phyloP scores from a whole-genome alignment of 129 eudicot species.

The Flaveria robusta region DNA sequence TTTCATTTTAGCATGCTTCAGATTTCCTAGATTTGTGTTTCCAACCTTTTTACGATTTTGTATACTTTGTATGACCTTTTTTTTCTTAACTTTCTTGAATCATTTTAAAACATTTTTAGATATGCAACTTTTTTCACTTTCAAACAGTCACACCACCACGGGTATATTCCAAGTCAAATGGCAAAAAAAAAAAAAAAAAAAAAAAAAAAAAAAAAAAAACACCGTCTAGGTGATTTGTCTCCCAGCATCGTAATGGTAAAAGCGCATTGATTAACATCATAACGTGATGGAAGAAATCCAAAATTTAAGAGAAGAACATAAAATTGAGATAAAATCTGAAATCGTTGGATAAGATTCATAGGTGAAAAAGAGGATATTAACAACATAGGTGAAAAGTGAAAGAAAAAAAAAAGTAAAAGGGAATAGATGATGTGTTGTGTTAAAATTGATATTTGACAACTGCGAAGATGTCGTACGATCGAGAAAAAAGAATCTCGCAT shows the following conservation, averaged over 20 bases:
- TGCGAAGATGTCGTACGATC: neutral
- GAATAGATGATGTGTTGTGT: neutral
- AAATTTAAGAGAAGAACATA: neutral
- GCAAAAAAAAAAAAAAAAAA: no score
- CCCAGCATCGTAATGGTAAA: neutral
- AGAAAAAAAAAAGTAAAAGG: neutral
- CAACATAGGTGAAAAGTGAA: neutral
- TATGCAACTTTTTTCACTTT: no score
- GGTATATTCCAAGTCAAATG: no score
- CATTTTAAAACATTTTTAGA: neutral
- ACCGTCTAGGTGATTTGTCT: no score
- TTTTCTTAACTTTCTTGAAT: no score
- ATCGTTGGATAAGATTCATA: neutral
- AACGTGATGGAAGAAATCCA: neutral
- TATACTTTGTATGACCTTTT: no score
- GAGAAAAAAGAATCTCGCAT: neutral
- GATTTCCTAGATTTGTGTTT: no score
- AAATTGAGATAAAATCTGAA: neutral
- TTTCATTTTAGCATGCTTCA: no score
- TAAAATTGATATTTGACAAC: neutral
- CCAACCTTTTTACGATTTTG: no score
- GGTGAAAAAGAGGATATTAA: neutral
- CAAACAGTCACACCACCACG: no score
- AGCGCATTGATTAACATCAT: neutral
- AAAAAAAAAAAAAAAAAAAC: no score